Evolutionary conservation across 345 rosid species (phyloP), one percentile per base, ranked within the genome.

Genomic region (Citrus australasica): DNA sequence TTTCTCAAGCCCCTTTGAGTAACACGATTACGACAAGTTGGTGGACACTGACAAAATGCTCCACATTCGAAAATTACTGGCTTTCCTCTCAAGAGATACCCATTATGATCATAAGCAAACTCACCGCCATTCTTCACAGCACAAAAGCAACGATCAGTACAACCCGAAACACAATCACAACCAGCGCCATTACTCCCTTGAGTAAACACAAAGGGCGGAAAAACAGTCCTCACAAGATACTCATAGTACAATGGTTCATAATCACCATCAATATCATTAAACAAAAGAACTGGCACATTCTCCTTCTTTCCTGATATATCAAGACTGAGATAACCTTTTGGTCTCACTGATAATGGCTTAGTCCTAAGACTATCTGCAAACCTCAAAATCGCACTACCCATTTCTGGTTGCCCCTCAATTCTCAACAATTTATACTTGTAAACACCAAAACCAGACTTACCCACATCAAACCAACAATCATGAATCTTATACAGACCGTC

Each of bases 361-460:
- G 59, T 76, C 82, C 90, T 89, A 69, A 96, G 88, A 71, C 78
- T 82, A 87, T 80, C 81, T 0, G 98, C 98, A 71, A 87, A 86
- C 90, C 68, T 94, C 87, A 96, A 28, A 30, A 85, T 75, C 0
- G 91, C 69, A 73, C 93, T 91, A 60, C 99, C 98, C 99, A 96
- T 96, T 85, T 85, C 91, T 0, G 87, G 80, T 67, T 96, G 98
- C 55, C 98, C 98, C 17, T 84, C 89, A 4, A 96, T 94, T 80
- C 99, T 92, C 80, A 79, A 59, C 19, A 96, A 79, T 83, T 79
- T 88, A 83, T 73, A 96, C 84, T 94, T 96, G 46, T 82, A 94
- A 79, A 96, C 98, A 61, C 97, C 97, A 9, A 92, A 96, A 51
- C 99, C 98, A 5, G 99, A 90, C 72, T 88, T 94, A 11, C 99